Evolutionary conservation across 148 eudicot species (phyloP).

Genomic region (Persicaria maculosa): DNA sequence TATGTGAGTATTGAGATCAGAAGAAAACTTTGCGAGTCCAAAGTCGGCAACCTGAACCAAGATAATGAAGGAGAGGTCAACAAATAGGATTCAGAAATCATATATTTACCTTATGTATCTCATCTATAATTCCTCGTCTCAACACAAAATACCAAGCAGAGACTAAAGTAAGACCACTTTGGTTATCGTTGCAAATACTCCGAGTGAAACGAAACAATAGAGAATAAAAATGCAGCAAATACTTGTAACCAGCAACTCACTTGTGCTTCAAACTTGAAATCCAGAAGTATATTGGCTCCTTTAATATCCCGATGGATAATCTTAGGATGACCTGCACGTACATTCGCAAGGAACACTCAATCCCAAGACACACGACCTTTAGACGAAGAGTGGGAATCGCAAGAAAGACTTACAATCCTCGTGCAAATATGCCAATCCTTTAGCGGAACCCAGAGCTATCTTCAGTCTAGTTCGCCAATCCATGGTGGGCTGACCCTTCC

Average conservation of each 20-base stretch:
- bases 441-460: slow-evolving; percentile 18
- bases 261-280: slow-evolving; percentile 88
- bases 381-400: neutral
- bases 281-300: slow-evolving; percentile 85
- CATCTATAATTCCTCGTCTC: too few species aligned
- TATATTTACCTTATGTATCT: too few species aligned
- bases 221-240: neutral
- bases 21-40: slow-evolving; percentile 85
- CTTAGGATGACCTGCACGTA: slow-evolving; percentile 87
- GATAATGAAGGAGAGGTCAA: neutral
- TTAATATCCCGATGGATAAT: slow-evolving; percentile 95
- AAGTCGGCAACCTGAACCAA: slow-evolving; percentile 85
- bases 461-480: slow-evolving; percentile 13
- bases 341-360: slow-evolving; percentile 2
- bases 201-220: neutral
- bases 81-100: neutral
- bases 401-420: slow-evolving; percentile 16
- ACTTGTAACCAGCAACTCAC: slow-evolving; percentile 24
- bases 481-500: slow-evolving; percentile 13
- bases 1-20: slow-evolving; percentile 80
- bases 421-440: slow-evolving; percentile 18
- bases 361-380: neutral
- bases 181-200: neutral
- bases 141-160: too few species aligned
- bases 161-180: too few species aligned